Evolutionary conservation across 176 grass and related monocot genomes (phyloP).

Genomic region (Oryza meyeriana): DNA sequence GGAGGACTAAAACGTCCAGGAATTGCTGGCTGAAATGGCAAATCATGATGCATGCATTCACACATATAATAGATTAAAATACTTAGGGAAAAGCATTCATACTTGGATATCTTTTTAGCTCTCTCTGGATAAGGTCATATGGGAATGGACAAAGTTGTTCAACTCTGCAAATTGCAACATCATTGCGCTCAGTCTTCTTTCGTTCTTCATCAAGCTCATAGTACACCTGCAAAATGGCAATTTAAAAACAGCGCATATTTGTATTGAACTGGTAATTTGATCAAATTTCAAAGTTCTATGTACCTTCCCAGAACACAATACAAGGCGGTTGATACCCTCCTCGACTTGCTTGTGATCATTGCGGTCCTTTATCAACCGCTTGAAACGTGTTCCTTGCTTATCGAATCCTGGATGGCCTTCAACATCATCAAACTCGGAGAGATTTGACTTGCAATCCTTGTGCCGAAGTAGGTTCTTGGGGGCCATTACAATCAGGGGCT

Average conservation of each 20-base stretch:
- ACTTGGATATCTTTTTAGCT: conserved; percentile 96
- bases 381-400: conserved; percentile 95
- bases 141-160: conserved; percentile 92
- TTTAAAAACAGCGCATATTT: not conserved
- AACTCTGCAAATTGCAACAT: conserved; percentile 89
- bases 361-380: conserved; percentile 87
- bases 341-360: conserved; percentile 78
- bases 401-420: conserved; percentile 89
- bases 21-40: not conserved
- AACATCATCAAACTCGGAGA: conserved; percentile 95
- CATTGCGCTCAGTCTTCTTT: conserved; percentile 54
- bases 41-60: conserved; percentile 1
- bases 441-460: conserved; percentile 94
- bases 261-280: not conserved
- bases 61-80: not conserved
- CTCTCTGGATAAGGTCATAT: conserved; percentile 89
- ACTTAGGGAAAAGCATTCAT: conserved; percentile 26
- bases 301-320: conserved; percentile 96
- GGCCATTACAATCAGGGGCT: conserved; percentile 76
- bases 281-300: conserved; percentile 1
- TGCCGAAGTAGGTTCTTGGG: conserved; percentile 90
- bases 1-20: not conserved
- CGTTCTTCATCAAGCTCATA: conserved; percentile 92
- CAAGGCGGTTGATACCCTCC: conserved; percentile 71
- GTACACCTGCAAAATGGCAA: conserved; percentile 59